Base-by-base conservation (phyloP, 768 basidiomycete genomes). In the Clathrus columnatus region DNA sequence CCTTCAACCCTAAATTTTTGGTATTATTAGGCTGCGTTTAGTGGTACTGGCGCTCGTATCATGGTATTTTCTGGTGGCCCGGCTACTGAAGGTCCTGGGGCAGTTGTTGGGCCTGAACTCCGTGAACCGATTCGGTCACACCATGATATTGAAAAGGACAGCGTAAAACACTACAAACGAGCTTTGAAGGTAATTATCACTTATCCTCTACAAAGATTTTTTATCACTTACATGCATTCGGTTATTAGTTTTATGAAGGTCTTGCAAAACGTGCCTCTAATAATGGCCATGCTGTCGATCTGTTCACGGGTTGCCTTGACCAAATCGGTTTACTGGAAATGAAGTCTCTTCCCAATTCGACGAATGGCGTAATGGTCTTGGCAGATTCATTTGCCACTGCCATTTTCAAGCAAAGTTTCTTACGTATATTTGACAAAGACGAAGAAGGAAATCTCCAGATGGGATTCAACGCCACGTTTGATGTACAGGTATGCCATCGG, bases 391-490 rank as follows among this genome's bases (percentile, higher is more conserved):
- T 98, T 68, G 84, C 89, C 10, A 98, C 95, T 8, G 92, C 92
- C 23, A 96, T 98, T 67, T 98, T 98, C 82, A 98, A 98, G 74
- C 95, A 97, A 69, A 90, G 86, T 63, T 97, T 96, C 83, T 78
- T 96, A 42, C 82, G 93, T 42, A 74, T 95, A 42, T 92, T 99
- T 69, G 82, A 77, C 65, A 97, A 96, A 68, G 95, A 95, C 61
- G 90, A 88, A 17, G 83, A 95, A 59, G 95, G 94, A 1, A 79
- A 88, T 60, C 76, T 98, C 24, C 82, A 87, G 64, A 97, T 98
- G 94, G 96, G 95, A 54, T 98, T 98, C 75, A 99, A 98, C 63
- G 96, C 93, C 8, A 98, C 93, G 0, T 95, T 99, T 62, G 96
- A 98, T 67, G 95, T 99, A 23, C 88, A 94, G 81, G 91, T 91